Conservation (phyloP, 75 land plant species). For the Sequoia sempervirens region DNA sequence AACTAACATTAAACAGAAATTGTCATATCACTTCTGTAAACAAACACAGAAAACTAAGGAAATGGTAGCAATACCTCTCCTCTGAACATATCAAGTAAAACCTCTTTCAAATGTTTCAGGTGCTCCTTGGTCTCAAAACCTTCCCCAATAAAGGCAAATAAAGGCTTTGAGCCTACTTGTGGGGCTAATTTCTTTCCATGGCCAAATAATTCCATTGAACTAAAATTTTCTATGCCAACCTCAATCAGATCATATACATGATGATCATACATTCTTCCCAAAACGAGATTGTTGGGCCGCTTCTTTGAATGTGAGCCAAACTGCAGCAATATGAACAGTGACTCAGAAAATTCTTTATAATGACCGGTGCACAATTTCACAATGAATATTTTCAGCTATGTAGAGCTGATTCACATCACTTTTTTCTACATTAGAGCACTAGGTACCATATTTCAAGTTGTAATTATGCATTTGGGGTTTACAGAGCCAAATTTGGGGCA, state of each 20-base stretch:
- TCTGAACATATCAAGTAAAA: slow-evolving; percentile 73
- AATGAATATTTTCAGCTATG: no score
- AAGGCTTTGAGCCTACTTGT: slow-evolving; percentile 77
- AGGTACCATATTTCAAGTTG: not conserved
- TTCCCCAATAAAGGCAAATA: slow-evolving; percentile 99
- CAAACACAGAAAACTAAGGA: not conserved
- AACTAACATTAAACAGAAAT: not conserved
- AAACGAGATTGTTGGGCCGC: slow-evolving; percentile 78
- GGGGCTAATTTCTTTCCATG: slow-evolving; percentile 73
- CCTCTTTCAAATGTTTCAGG: slow-evolving; percentile 84
- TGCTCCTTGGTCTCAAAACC: slow-evolving; percentile 70
- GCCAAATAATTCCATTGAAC: slow-evolving; percentile 44
- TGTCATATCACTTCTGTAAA: not conserved
- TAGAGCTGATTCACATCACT: not conserved
- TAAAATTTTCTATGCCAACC: slow-evolving; percentile 77
- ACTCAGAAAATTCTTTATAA: not conserved
- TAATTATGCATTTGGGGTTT: not conserved
- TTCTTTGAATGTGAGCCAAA: slow-evolving; percentile 91
- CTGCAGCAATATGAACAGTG: slow-evolving; percentile 27
- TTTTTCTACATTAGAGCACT: not conserved
- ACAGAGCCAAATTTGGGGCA: not conserved
- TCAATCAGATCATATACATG: slow-evolving; percentile 93
- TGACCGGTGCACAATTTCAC: not conserved
- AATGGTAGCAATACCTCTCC: slow-evolving; percentile 56
- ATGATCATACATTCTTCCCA: slow-evolving; percentile 83